A percentile compares a stretch with the other conserved stretches of the same genome.
Evolutionary conservation across 371 early-diverging fungal species (phyloP).

Genomic region (Choanephora cucurbitarum): DNA sequence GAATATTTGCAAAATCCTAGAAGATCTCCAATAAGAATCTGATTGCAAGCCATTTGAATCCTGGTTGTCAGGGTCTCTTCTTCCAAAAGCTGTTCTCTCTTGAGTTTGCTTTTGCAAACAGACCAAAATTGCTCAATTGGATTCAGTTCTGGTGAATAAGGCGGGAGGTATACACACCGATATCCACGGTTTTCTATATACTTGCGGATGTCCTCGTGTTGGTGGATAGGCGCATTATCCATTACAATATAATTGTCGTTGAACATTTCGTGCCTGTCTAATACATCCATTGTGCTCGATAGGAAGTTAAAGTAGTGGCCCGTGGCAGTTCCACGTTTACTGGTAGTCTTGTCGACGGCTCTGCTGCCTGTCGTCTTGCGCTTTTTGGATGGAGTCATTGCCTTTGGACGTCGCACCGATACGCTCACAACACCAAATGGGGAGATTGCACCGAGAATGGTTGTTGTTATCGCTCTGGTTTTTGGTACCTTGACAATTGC

Average conservation of each 20-base stretch:
- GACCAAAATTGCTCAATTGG: slow-evolving; percentile 30
- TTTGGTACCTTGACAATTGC: slow-evolving; percentile 3
- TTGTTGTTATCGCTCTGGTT: slow-evolving; percentile 9
- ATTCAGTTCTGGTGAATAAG: slow-evolving; percentile 21
- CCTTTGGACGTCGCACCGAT: background rate
- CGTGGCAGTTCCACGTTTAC: slow-evolving; percentile 20
- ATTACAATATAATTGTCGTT: slow-evolving; percentile 23
- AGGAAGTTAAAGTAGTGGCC: slow-evolving; percentile 24
- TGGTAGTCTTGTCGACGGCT: slow-evolving; percentile 6
- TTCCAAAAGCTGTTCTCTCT: slow-evolving; percentile 14
- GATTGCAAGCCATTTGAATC: slow-evolving; percentile 8
- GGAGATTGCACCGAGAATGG: slow-evolving; percentile 10
- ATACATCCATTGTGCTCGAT: slow-evolving; percentile 14
- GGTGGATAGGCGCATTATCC: slow-evolving; percentile 1
- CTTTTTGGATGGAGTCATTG: slow-evolving; percentile 9
- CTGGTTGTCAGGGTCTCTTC: slow-evolving; percentile 10
- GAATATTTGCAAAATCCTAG: slow-evolving; percentile 14
- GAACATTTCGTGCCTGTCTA: slow-evolving; percentile 19
- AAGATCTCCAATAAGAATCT: slow-evolving; percentile 6
- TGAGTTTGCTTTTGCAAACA: slow-evolving; percentile 12
- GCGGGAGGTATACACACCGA: slow-evolving; percentile 17
- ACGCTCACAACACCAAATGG: background rate
- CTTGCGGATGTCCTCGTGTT: slow-evolving; percentile 15
- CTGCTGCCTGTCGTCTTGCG: background rate
- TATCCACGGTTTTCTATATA: slow-evolving; percentile 22